These are phyloP conservation scores for Brettanomyces nanus DNA, from an alignment of 805 yeast genomes.

Conservation along the genomic window DNA sequence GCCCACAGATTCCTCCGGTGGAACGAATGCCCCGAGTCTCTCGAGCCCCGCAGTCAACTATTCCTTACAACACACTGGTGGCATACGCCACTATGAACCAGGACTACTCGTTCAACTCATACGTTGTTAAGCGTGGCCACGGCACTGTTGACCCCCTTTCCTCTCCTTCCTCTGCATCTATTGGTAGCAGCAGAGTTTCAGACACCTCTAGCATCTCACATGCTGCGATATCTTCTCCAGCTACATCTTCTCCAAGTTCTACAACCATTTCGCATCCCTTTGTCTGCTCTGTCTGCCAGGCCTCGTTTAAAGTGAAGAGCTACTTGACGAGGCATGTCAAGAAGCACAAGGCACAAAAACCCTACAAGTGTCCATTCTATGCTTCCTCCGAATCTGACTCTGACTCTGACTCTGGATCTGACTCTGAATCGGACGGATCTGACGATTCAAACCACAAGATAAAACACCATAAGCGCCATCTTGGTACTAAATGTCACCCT, in stretches of 20 bases:
- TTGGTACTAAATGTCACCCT: slow-evolving; percentile 40
- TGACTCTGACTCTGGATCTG: slow-evolving; percentile 6
- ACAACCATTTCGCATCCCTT: slow-evolving; percentile 15
- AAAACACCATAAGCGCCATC: not conserved
- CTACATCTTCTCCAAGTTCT: not conserved
- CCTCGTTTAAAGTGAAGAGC: slow-evolving; percentile 42
- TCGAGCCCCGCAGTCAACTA: not conserved
- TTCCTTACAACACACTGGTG: not conserved
- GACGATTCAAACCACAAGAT: not conserved
- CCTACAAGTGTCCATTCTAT: slow-evolving; percentile 49
- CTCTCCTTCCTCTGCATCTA: not conserved
- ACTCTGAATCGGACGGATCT: not conserved
- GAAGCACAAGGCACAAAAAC: slow-evolving; percentile 41
- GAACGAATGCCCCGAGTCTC: not conserved
- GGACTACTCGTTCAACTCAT: not conserved
- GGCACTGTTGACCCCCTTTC: not conserved
- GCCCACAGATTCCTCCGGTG: not conserved
- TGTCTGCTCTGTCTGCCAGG: slow-evolving; percentile 41
- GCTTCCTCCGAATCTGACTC: slow-evolving; percentile 11
- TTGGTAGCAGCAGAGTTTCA: not conserved
- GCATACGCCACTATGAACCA: not conserved
- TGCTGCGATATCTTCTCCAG: not conserved
- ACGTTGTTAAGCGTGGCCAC: not conserved
- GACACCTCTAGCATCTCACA: not conserved
- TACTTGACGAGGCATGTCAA: slow-evolving; percentile 49